These are phyloP conservation scores for Fusarium xyrophilum DNA, from an alignment of 2,329 filamentous ascomycete species.

Conservation along the genomic window DNA sequence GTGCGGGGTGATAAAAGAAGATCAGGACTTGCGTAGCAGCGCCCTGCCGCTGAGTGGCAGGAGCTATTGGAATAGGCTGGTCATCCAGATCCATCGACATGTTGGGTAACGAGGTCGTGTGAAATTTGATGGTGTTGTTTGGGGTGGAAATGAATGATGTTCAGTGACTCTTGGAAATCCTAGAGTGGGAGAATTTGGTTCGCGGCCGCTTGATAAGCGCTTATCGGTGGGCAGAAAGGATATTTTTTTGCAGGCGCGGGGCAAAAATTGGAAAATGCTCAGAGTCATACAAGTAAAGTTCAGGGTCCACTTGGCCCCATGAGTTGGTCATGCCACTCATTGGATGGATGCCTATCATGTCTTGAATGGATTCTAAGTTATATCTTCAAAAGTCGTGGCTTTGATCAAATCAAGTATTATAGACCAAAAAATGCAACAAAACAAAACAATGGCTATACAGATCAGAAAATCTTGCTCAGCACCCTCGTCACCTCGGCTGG, in stretches of 20 bases:
- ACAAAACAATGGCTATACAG: constrained; percentile 4
- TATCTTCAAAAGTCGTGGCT: constrained; percentile 4
- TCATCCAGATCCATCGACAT: constrained; percentile 57
- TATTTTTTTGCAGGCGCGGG: constrained; percentile 38
- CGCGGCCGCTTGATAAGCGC: constrained; percentile 51
- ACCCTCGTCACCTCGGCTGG: constrained; percentile 65
- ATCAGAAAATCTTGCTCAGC: constrained; percentile 69
- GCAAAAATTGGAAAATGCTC: constrained; percentile 31
- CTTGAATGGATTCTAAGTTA: constrained; percentile 18
- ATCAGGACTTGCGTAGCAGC: constrained; percentile 50
- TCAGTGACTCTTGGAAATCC: constrained; percentile 35
- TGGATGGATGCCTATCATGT: constrained; percentile 12
- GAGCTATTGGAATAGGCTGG: constrained; percentile 49
- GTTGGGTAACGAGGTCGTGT: constrained; percentile 31
- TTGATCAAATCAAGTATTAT: constrained; percentile 17
- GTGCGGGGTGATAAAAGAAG: constrained; percentile 23
- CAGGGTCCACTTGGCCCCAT: constrained; percentile 28
- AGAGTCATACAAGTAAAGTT: constrained; percentile 28
- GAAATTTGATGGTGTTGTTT: constrained; percentile 22
- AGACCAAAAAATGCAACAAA: constrained; percentile 2
- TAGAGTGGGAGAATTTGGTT: constrained; percentile 46
- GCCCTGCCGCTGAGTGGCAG: constrained; percentile 43
- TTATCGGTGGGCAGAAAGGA: constrained; percentile 39
- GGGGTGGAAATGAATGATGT: constrained; percentile 25
- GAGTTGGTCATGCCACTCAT: constrained; percentile 21